Evolutionary conservation across 2,329 filamentous ascomycete genomes (phyloP).

Genomic region (Aureobasidium sp.): DNA sequence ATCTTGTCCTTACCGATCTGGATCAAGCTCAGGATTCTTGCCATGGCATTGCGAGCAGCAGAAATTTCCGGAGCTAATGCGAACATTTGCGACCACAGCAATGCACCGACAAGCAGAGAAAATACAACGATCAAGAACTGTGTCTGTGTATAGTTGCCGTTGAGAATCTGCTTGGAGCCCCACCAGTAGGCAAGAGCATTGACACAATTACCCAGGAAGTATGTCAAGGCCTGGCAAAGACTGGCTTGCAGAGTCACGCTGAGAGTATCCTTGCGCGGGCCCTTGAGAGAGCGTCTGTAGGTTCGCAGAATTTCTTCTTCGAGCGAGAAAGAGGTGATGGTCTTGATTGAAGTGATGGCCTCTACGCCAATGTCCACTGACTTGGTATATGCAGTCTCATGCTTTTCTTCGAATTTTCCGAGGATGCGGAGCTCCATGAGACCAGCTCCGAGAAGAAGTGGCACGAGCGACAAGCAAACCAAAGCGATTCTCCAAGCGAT

Average conservation of each 20-base stretch:
- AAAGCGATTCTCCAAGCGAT: slow-evolving; percentile 71
- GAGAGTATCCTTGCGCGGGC: slow-evolving; percentile 20
- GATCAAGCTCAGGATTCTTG: slow-evolving; percentile 45
- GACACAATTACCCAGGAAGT: slow-evolving; percentile 57
- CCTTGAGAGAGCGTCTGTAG: slow-evolving; percentile 21
- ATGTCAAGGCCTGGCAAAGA: slow-evolving; percentile 54
- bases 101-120: slow-evolving; percentile 64
- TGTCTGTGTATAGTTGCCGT: slow-evolving; percentile 59
- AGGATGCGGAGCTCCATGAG: slow-evolving; percentile 61
- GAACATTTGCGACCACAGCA: slow-evolving; percentile 69
- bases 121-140: slow-evolving; percentile 68
- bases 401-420: slow-evolving; percentile 50
- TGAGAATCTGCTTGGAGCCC: slow-evolving; percentile 63
- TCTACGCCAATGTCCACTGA: slow-evolving; percentile 48
- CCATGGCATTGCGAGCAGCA: slow-evolving; percentile 55
- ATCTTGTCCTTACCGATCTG: slow-evolving; percentile 27
- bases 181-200: slow-evolving; percentile 77
- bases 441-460: slow-evolving; percentile 61
- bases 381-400: slow-evolving; percentile 44
- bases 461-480: slow-evolving; percentile 62
- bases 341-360: slow-evolving; percentile 46
- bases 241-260: slow-evolving; percentile 21
- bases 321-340: slow-evolving; percentile 45
- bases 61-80: slow-evolving; percentile 69
- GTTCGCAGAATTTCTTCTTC: slow-evolving; percentile 41